These are phyloP conservation scores for Herpetospermum pedunculosum DNA, from an alignment of 306 rosid genomes.

Conservation along the genomic window DNA sequence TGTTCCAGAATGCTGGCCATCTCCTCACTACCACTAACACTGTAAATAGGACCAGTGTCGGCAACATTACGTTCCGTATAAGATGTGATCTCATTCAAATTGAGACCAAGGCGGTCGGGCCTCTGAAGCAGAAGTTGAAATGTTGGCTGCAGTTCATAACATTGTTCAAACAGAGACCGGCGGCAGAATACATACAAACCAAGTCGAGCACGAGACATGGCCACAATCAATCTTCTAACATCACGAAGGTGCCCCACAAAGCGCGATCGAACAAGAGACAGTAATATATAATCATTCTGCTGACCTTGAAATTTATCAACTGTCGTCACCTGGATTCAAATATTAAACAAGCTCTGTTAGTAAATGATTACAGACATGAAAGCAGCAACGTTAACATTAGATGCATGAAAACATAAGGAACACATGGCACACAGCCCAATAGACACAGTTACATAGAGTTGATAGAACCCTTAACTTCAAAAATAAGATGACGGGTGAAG, in stretches of 20 bases:
- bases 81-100: conserved; percentile 48
- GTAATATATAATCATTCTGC: conserved; percentile 90
- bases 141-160: conserved; percentile 94
- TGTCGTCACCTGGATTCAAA: conserved; percentile 57
- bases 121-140: conserved; percentile 85
- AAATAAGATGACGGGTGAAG: neutral
- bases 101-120: conserved; percentile 75
- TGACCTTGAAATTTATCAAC: conserved; percentile 99
- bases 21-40: conserved; percentile 77
- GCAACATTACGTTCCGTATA: conserved; percentile 54
- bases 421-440: neutral
- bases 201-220: conserved; percentile 97
- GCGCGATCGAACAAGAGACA: conserved; percentile 87
- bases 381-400: neutral
- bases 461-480: neutral
- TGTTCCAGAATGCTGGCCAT: conserved; percentile 52
- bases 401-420: neutral
- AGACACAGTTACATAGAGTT: neutral
- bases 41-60: conserved; percentile 58
- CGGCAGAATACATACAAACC: conserved; percentile 93
- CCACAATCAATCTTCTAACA: conserved; percentile 96
- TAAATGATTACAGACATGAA: neutral
- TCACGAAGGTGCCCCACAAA: conserved; percentile 97
- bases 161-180: conserved; percentile 85
- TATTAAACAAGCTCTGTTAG: neutral